phyloP scores from a whole-genome alignment of 1,139 yeast genomes.

The Debaryomyces subglobosus region DNA sequence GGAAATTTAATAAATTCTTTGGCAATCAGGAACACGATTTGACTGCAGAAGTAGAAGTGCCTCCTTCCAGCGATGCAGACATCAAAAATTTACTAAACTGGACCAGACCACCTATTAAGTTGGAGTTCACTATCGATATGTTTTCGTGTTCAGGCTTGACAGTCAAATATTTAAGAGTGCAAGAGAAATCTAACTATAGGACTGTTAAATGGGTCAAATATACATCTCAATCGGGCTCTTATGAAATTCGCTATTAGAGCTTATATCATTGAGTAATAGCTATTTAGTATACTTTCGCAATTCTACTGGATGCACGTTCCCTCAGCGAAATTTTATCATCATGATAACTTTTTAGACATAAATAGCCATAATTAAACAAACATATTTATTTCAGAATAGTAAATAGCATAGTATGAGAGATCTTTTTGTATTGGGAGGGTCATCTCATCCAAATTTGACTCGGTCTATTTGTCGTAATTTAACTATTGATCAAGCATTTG shows the following conservation, averaged over 20 bases:
- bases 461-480: slow-evolving; percentile 63
- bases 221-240: slow-evolving; percentile 72
- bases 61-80: slow-evolving; percentile 19
- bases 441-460: slow-evolving; percentile 70
- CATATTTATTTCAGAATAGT: background rate
- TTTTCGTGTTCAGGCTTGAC: slow-evolving; percentile 77
- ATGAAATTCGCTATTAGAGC: slow-evolving; percentile 68
- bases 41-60: slow-evolving; percentile 52
- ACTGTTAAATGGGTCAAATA: slow-evolving; percentile 91
- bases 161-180: slow-evolving; percentile 72
- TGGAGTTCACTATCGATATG: slow-evolving; percentile 74
- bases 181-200: slow-evolving; percentile 64
- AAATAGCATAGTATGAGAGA: slow-evolving; percentile 56
- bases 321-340: slow-evolving; percentile 2
- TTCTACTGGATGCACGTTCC: slow-evolving; percentile 3
- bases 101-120: slow-evolving; percentile 77
- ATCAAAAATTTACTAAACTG: slow-evolving; percentile 38
- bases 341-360: slow-evolving; percentile 1
- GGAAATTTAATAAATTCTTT: slow-evolving; percentile 71
- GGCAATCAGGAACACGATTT: slow-evolving; percentile 68
- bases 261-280: background rate
- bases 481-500: slow-evolving; percentile 62
- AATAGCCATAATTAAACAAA: background rate
- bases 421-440: slow-evolving; percentile 75
- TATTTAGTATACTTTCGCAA: background rate